A percentile compares a stretch with the other conserved stretches of the same genome.
Conservation (phyloP, 2,329 filamentous ascomycete species). For the Xylaria arbuscula region DNA sequence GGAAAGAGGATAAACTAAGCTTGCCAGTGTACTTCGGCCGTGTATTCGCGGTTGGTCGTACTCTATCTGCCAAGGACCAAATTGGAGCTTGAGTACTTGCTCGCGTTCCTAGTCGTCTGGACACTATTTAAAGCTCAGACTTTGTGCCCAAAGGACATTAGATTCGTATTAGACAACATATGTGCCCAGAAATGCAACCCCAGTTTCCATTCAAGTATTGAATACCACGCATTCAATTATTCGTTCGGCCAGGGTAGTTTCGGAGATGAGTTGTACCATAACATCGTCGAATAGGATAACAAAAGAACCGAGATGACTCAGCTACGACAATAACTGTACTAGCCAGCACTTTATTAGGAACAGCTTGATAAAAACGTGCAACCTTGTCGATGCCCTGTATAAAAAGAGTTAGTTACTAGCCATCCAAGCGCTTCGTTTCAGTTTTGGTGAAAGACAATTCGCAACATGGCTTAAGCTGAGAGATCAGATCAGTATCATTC, state of each 20-base stretch:
- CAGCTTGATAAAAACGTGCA: background rate
- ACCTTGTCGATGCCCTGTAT: background rate
- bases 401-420: background rate
- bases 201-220: too few species aligned
- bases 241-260: too few species aligned
- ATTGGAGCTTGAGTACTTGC: background rate
- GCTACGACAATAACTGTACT: background rate
- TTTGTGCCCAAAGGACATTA: too few species aligned
- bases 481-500: background rate
- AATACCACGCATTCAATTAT: too few species aligned
- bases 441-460: background rate
- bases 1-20: background rate
- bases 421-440: background rate
- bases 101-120: background rate
- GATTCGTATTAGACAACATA: too few species aligned
- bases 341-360: background rate
- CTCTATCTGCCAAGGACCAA: background rate
- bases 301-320: background rate
- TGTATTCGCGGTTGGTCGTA: background rate
- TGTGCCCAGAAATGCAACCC: too few species aligned
- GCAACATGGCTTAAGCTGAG: too few species aligned
- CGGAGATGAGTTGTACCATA: background rate
- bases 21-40: background rate
- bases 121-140: too few species aligned
- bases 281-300: background rate